These are phyloP conservation scores for Salicornia ramosissima DNA, from an alignment of 148 eudicot species.

Conservation along the genomic window DNA sequence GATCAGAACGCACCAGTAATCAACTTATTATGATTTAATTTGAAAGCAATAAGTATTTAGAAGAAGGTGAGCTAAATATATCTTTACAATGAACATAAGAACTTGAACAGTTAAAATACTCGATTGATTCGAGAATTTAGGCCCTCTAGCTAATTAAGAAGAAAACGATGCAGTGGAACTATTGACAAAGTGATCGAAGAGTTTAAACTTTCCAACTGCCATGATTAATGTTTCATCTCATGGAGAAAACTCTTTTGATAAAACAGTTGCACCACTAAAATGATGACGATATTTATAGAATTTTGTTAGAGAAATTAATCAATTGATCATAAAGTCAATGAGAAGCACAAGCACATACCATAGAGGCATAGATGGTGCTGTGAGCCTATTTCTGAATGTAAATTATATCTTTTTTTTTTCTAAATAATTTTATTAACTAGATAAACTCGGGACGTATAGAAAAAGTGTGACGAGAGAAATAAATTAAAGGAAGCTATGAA, in stretches of 20 bases:
- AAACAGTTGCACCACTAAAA: conserved; percentile 6
- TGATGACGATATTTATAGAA: conserved; percentile 9
- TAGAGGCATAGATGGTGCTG: conserved; percentile 1
- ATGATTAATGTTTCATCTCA: conserved; percentile 10
- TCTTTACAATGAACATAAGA: not conserved
- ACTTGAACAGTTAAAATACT: not conserved
- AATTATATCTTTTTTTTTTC: too few species aligned
- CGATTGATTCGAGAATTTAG: not conserved
- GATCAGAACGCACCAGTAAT: too few species aligned
- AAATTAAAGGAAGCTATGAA: too few species aligned
- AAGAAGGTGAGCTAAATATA: too few species aligned
- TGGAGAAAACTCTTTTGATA: conserved; percentile 2
- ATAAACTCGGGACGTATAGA: too few species aligned
- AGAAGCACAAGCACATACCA: conserved; percentile 17
- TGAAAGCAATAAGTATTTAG: too few species aligned
- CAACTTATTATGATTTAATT: too few species aligned
- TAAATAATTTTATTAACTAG: too few species aligned
- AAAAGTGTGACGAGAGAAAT: too few species aligned
- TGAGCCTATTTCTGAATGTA: conserved; percentile 11
- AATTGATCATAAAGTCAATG: conserved; percentile 24
- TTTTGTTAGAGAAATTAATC: conserved; percentile 5
- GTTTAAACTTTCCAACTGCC: conserved; percentile 8
- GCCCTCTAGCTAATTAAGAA: conserved; percentile 6
- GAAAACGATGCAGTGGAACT: not conserved
- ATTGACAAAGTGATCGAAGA: conserved; percentile 23